Conservation (phyloP, 345 rosid species). For the Moricandia moricandioides region DNA sequence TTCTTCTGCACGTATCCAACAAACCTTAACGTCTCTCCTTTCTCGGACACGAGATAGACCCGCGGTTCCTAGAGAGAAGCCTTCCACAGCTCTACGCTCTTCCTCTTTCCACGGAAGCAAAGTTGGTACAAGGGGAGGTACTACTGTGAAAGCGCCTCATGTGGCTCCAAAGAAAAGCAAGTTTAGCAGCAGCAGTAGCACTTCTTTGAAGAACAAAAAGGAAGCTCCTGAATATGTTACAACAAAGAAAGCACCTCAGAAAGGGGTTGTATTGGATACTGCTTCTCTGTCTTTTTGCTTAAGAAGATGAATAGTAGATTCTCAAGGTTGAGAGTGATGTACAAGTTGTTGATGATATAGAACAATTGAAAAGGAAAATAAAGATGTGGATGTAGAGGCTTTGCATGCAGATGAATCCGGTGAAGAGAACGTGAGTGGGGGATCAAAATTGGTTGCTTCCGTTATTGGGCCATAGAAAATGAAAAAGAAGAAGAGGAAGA, state of each 20-base stretch:
- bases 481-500: not conserved
- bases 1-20: too few relatives aligned
- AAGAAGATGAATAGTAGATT: constrained; percentile 37
- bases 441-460: not conserved
- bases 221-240: not conserved
- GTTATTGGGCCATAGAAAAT: not conserved
- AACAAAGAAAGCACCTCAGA: constrained; percentile 12
- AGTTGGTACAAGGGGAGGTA: not conserved
- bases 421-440: constrained; percentile 27
- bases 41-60: too few relatives aligned
- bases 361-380: constrained; percentile 22
- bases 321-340: constrained; percentile 30
- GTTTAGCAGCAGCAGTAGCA: constrained; percentile 20
- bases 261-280: constrained; percentile 22
- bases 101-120: constrained; percentile 40
- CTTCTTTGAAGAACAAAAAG: constrained; percentile 12
- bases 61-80: constrained; percentile 29
- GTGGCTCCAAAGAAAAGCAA: constrained; percentile 29
- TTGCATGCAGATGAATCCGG: constrained; percentile 20
- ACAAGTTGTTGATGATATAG: constrained; percentile 6
- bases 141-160: constrained; percentile 28
- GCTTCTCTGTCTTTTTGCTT: constrained; percentile 4
- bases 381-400: constrained; percentile 20
- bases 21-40: too few relatives aligned
- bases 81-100: constrained; percentile 33